Evolutionary conservation across 1,139 yeast species (phyloP).

Genomic region (Geotrichum aggregatum): DNA sequence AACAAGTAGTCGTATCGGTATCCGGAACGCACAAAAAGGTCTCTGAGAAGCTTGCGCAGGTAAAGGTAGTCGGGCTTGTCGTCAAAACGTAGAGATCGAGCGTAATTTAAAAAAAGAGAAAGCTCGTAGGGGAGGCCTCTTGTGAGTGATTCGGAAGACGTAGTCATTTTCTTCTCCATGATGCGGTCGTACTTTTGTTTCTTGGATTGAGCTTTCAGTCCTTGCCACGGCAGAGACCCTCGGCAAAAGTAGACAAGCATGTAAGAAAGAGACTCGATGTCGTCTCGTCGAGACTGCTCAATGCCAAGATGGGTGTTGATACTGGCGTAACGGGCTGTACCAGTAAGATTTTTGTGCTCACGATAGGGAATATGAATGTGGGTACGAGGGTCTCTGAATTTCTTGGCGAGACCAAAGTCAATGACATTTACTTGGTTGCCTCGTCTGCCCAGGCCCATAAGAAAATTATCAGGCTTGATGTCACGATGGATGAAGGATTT

Average conservation of each 20-base stretch:
- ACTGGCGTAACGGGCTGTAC: slow-evolving; percentile 95
- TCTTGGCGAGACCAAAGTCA: slow-evolving; percentile 95
- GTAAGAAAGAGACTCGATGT: slow-evolving; percentile 91
- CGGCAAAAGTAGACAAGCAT: slow-evolving; percentile 92
- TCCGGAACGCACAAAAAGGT: slow-evolving; percentile 80
- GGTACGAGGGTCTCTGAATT: slow-evolving; percentile 91
- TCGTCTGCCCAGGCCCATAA: slow-evolving; percentile 94
- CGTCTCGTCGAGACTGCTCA: slow-evolving; percentile 95
- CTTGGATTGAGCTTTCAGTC: slow-evolving; percentile 93
- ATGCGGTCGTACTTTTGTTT: slow-evolving; percentile 95
- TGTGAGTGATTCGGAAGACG: slow-evolving; percentile 83
- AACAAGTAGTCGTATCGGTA: slow-evolving; percentile 91
- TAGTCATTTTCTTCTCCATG: slow-evolving; percentile 93
- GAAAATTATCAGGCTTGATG: slow-evolving; percentile 92
- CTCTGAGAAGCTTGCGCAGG: slow-evolving; percentile 84
- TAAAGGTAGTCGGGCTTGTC: slow-evolving; percentile 94
- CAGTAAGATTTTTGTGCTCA: slow-evolving; percentile 92
- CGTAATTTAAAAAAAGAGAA: slow-evolving; percentile 80
- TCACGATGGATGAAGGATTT: slow-evolving; percentile 84
- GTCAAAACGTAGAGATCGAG: slow-evolving; percentile 86
- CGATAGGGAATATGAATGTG: slow-evolving; percentile 94
- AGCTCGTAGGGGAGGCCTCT: slow-evolving; percentile 91
- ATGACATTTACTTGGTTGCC: slow-evolving; percentile 94
- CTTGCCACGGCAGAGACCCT: slow-evolving; percentile 98
- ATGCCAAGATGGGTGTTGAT: slow-evolving; percentile 95